phyloP scores from a whole-genome alignment of 306 rosid genomes.

The Lotus japonicus region DNA sequence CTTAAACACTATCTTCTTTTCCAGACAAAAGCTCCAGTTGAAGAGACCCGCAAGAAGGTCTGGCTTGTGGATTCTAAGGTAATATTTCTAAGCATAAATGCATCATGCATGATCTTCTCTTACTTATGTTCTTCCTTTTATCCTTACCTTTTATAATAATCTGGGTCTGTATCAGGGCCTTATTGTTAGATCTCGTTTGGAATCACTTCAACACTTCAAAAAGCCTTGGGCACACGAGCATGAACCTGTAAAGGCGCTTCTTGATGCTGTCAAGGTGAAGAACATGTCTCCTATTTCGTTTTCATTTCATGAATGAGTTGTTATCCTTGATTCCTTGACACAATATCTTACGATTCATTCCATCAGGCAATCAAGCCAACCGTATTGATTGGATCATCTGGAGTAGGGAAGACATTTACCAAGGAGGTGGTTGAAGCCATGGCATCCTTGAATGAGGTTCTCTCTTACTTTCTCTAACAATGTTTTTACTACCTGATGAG shows the following conservation, averaged over 20 bases:
- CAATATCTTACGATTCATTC: constrained; percentile 7
- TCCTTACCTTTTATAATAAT: constrained; percentile 8
- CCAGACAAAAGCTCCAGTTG: constrained; percentile 72
- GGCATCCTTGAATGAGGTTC: constrained; percentile 81
- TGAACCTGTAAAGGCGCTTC: constrained; percentile 68
- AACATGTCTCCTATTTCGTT: background rate
- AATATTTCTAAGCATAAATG: constrained; percentile 7
- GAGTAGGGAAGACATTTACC: constrained; percentile 86
- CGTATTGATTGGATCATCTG: constrained; percentile 89
- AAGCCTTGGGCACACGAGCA: constrained; percentile 99
- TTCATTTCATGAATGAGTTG: background rate
- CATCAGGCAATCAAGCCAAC: constrained; percentile 89
- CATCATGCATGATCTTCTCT: background rate
- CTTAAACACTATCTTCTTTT: constrained; percentile 16
- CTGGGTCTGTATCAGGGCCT: constrained; percentile 53
- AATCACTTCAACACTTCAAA: constrained; percentile 88
- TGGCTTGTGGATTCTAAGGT: constrained; percentile 99
- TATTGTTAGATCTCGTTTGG: constrained; percentile 70
- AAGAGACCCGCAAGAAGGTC: constrained; percentile 86
- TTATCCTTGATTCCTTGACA: background rate
- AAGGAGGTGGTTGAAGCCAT: constrained; percentile 93
- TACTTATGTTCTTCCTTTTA: background rate
- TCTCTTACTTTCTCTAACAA: constrained; percentile 6
- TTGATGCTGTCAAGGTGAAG: constrained; percentile 73
- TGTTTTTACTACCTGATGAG: background rate